Percentiles rank a stretch among this genome's conserved stretches.
These are phyloP conservation scores for Ensete ventricosum DNA, from an alignment of 176 grass and related monocot genomes.

Conservation along the genomic window DNA sequence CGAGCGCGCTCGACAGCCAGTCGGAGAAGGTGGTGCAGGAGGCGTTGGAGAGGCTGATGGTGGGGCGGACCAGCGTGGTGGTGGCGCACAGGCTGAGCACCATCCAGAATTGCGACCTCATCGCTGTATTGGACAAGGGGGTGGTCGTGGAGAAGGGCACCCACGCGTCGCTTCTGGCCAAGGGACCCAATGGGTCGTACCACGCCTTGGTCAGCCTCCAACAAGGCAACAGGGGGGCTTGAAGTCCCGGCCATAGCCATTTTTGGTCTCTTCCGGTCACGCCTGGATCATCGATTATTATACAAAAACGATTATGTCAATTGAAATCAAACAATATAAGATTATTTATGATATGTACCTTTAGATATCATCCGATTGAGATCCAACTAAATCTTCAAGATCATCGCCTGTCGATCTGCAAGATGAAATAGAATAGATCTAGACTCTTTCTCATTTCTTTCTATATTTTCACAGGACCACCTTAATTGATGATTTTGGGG, in stretches of 20 bases:
- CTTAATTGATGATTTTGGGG: too few relatives aligned
- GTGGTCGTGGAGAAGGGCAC: conserved; percentile 36
- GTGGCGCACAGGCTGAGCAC: conserved; percentile 50
- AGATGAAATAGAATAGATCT: too few relatives aligned
- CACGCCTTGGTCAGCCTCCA: conserved; percentile 44
- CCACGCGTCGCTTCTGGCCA: conserved; percentile 38
- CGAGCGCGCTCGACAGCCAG: conserved; percentile 14
- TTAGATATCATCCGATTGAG: too few relatives aligned
- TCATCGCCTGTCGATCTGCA: too few relatives aligned
- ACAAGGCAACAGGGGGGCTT: conserved; percentile 7
- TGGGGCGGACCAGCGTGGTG: conserved; percentile 38
- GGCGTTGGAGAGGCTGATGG: conserved; percentile 41
- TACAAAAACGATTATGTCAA: too few relatives aligned
- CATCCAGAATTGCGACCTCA: conserved; percentile 29
- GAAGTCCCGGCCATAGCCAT: background rate
- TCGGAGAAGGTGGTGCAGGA: conserved; percentile 49
- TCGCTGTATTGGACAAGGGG: conserved; percentile 39
- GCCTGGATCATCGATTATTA: too few relatives aligned
- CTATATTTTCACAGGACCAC: too few relatives aligned
- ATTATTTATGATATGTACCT: too few relatives aligned
- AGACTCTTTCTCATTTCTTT: too few relatives aligned
- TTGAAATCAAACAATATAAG: too few relatives aligned
- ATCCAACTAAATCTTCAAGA: too few relatives aligned
- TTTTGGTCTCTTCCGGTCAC: too few relatives aligned
- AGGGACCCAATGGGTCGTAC: conserved; percentile 29